Conservation (phyloP, 345 rosid species). For the Erysimum cheiranthoides region DNA sequence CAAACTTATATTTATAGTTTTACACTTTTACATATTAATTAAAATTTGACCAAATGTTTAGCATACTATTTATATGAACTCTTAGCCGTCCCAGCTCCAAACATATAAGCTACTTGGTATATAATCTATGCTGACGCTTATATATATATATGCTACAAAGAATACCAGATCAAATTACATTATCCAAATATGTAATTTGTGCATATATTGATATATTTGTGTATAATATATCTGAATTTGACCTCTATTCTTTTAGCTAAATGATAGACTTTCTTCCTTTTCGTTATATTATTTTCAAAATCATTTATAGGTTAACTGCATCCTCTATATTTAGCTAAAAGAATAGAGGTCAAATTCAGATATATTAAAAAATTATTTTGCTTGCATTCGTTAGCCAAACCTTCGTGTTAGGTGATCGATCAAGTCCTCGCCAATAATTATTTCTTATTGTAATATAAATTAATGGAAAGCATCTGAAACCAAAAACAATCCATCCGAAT, state of each 20-base stretch:
- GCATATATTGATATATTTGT: neutral
- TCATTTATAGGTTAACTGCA: conserved; percentile 15
- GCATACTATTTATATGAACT: conserved; percentile 29
- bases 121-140: neutral
- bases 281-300: neutral
- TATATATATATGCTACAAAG: neutral
- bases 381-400: conserved; percentile 30
- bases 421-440: conserved; percentile 37
- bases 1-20: too few relatives aligned
- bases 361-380: neutral
- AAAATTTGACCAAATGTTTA: conserved; percentile 15
- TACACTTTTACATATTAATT: neutral
- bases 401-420: conserved; percentile 47
- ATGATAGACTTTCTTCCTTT: conserved; percentile 15
- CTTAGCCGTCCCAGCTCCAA: conserved; percentile 35
- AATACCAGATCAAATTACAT: conserved; percentile 29
- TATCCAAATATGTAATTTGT: conserved; percentile 12
- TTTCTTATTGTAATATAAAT: conserved; percentile 5
- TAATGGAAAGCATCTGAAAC: neutral
- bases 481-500: conserved; percentile 5
- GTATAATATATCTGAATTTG: too few relatives aligned
- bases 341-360: conserved; percentile 30
- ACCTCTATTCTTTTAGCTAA: too few relatives aligned
- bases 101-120: conserved; percentile 31
- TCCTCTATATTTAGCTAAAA: conserved; percentile 21